Base-by-base conservation (phyloP, 495 filamentous ascomycete species). In the Trichoderma erinaceum region DNA sequence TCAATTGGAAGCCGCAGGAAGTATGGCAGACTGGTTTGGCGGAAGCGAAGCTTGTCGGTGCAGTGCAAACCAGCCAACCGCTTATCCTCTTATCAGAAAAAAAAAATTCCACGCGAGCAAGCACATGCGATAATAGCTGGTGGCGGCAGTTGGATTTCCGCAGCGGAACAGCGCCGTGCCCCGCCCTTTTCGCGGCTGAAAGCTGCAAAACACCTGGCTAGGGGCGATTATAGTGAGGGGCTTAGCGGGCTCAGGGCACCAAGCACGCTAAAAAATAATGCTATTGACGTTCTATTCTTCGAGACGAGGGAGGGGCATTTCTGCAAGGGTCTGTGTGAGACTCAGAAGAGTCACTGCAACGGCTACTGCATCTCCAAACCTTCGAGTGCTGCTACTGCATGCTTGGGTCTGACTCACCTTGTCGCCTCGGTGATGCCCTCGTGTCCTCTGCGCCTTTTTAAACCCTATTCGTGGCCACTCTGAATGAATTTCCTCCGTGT, bases 401-500 rank as follows among this genome's bases (percentile, higher is more conserved):
- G 15, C 41, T 11, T 48, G 23, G 35, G 25, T 64, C 25, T 56
- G 21, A 35, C 43, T 66, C 27, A 43, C 41, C 65, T 32, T 27
- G n/a, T 48, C 44, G 7, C 65, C 13, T 66, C 64, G 16, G 35
- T 61, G 56, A 61, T 70, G 23, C 68, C 44, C 63, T 46, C 32
- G 32, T 10, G 27, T 65, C 25, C 23, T 6, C 4, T 29, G 13
- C 16, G 11, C 32, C 29, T n/a, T 50, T 8, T 32, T 68, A 13
- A n/a, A 66, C 52, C 63, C 52, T 43, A 41, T 21, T 48, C 11
- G 69, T 66, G 56, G 25, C 70, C 41, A 21, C 43, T 68, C 73
- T 78, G 74, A 46, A 76, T 78, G 76, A 70, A 68, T 67, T 65
- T 73, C 67, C 69, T 70, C 66, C 69, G 68, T 29, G 68, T 35